Evolutionary conservation across 352 stramenopile species (phyloP), one percentile per base, ranked within the genome.

Genomic region (Pythium pectinolyticum): DNA sequence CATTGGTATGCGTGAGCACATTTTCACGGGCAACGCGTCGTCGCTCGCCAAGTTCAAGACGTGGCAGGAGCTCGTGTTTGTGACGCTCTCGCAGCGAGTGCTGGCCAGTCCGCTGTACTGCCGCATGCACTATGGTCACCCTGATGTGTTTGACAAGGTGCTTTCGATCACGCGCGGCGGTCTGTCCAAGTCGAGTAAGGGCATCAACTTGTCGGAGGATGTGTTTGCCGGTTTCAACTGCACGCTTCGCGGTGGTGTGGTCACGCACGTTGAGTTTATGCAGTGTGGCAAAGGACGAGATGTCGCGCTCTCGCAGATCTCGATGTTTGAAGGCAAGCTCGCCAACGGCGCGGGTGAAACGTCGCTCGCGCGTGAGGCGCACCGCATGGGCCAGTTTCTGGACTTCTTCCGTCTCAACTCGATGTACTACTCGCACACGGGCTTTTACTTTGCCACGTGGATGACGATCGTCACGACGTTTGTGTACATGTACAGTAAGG

Each of bases 351-450:
- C 83, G 2, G 85, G 83, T 56, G 85, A 94, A 62, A 91, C 85
- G 22, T 90, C 81, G 45, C 58, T 94, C 8, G 71, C 85, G 3
- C 85, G 85, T 57, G 85, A 94, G 59, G 83, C 83, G 20, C 84
- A 94, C 48, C 85, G 85, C 43, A 91, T 94, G 85, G 85, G 85
- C 25, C 82, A 89, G 61, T 92, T 92, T 49, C 73, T 94, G 62
- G 85, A 94, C 55, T 94, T 94, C 48, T 94, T 90, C 78, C 84
- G 84, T 5, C 50, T 93, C 27, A 90, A 90, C 62, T 92, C 82
- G 57, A 91, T 93, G 82, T 93, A 90, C 67, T 93, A 93, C 70
- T 89, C 82, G 41, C 84, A 93, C 76, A 93, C 82, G 31, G 84
- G 84, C 3, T 93, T 93, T 68, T 93, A 92, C 74, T 90, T 88